Base-by-base conservation (phyloP, 2,329 filamentous ascomycete species). In the Aspergillus hiratsukae region DNA sequence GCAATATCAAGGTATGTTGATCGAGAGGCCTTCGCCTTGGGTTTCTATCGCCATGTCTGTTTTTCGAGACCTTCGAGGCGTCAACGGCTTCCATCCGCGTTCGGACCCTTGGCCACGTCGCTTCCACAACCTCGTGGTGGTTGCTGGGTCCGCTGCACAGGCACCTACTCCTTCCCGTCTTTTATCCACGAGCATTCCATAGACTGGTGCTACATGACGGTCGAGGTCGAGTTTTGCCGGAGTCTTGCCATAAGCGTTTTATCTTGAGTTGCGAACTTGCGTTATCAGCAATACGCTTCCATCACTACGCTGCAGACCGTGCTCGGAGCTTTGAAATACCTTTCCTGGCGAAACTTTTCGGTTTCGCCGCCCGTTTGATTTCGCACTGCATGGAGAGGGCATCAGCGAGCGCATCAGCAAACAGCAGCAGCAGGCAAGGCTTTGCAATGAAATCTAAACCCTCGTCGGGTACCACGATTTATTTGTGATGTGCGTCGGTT, bases 1-100 rank as follows among this genome's bases (percentile, higher is more conserved):
- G 81, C 81, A 90, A 95, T 87, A 95, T 99, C 82, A 97, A 99
- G 94, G 94, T 99, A 99, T 95, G 94, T 99, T 91, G 89, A 91
- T 87, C 82, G 85, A 88, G 82, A 87, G 87, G 87, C 84, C 79
- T 72, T 79, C 74, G 77, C 85, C 81, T 83, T 82, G 85, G 86
- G 85, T 82, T 87, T 86, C 83, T 79, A 83, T 88, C 85, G 86
- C 83, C 84, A 80, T 78, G 73, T 79, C 74, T 69, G 63, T 69
- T 75, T 59, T 70, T 76, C 71, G 66, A 72, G 67, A 71, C 68
- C 66, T 64, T 67, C 61, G 72, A 69, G 70, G 69, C 69, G 70
- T 69, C 68, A 70, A 67, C 69, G 69, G 66, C 65, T 67, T 66
- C 65, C 61, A 67, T 65, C 65, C 64, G 66, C 64, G 57, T 65